A percentile compares a stretch with the other conserved stretches of the same genome.
Conservation (phyloP, 2,329 filamentous ascomycete species). For the Nemania diffusa region DNA sequence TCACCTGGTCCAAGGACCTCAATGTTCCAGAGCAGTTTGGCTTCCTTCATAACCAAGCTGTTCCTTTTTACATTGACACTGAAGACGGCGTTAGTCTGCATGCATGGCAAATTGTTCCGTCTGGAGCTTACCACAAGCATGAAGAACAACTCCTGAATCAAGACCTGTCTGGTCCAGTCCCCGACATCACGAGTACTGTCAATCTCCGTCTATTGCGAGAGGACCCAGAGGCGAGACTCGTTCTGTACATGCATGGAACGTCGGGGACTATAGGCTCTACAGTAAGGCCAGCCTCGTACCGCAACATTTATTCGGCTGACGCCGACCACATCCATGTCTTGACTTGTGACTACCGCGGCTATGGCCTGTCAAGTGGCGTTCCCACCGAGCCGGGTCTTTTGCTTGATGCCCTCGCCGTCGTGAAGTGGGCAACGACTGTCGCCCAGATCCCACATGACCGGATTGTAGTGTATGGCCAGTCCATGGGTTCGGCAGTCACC, state of each 20-base stretch:
- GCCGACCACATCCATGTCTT: constrained; percentile 65
- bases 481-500: constrained; percentile 63
- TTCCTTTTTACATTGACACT: constrained; percentile 74
- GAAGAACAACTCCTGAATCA: constrained; percentile 56
- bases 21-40: constrained; percentile 75
- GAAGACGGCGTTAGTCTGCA: constrained; percentile 74
- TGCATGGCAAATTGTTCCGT: constrained; percentile 80
- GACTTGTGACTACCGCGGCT: constrained; percentile 71
- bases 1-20: constrained; percentile 70
- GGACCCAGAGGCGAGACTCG: constrained; percentile 56
- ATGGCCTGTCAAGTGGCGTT: constrained; percentile 62
- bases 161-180: constrained; percentile 52
- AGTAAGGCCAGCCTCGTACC: constrained; percentile 65
- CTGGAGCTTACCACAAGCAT: constrained; percentile 71
- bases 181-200: constrained; percentile 51
- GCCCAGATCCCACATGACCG: constrained; percentile 63
- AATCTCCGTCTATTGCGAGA: constrained; percentile 58
- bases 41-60: constrained; percentile 77
- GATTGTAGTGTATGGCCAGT: constrained; percentile 69
- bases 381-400: constrained; percentile 67
- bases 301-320: constrained; percentile 62
- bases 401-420: constrained; percentile 62
- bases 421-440: constrained; percentile 63
- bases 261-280: constrained; percentile 66
- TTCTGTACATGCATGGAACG: constrained; percentile 66